Evolutionary conservation across 352 stramenopile genomes (phyloP), one percentile per base, ranked within the genome.

Genomic region (Phytophthora rubi): DNA sequence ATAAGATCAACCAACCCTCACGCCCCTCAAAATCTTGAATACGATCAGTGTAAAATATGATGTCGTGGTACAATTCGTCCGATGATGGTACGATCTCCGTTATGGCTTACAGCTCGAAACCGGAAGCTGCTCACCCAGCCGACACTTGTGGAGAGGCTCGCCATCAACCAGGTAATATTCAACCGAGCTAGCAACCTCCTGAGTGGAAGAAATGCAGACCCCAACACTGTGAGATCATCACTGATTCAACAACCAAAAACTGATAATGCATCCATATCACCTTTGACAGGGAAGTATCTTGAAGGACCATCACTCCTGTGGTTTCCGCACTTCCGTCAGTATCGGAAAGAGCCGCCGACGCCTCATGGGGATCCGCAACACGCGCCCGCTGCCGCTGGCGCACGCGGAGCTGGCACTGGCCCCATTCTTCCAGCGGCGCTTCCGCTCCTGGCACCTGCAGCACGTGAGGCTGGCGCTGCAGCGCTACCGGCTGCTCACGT

Each of bases 371-470:
- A 79, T 89, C 53, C 77, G 79, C 61, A 91, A 77, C 63, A 83
- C 81, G 69, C 80, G 83, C 18, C 82, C 83, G 55, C 37, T 84
- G 70, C 80, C 81, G 39, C 69, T 75, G 48, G 78, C 79, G 16
- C 63, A 65, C 15, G 70, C 68, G 3, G 80, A 86, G 71, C 63
- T 90, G 64, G 74, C 75, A 44, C 62, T 90, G 57, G 72, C 65
- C 35, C 70, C 81, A 48, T 81, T 84, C 53, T 82, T 91, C 65
- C 72, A 78, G 63, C 65, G 72, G 7, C 76, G 80, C 47, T 84
- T 90, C 54, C 82, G 79, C 53, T 77, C 79, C 47, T 91, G 83
- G 83, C 79, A 86, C 57, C 56, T 91, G 23, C 73, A 85, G 37
- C 82, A 88, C 51, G 76, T 89, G 26, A 54, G 71, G 35, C 71